Evolutionary conservation across 2,329 filamentous ascomycete species (phyloP), one percentile per base, ranked within the genome.

Genomic region (Diaporthe sp.): DNA sequence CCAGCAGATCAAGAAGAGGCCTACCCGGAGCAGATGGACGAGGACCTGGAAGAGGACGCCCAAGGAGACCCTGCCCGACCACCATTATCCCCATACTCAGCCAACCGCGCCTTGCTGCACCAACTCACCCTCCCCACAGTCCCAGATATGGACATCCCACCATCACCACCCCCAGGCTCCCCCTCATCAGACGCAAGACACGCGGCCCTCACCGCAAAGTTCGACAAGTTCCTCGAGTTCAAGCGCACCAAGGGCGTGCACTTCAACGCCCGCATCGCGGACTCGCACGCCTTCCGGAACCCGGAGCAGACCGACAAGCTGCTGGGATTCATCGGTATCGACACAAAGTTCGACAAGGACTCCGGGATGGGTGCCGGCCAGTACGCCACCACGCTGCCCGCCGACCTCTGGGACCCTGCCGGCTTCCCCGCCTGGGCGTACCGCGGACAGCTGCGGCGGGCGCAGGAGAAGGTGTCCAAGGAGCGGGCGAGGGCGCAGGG

Each of bases 211-310:
- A 92, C 89, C 70, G 88, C 90, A 78, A 95, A 95, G 80, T 93
- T 96, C 79, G 89, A 91, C 77, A 91, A 92, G 76, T 96, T 97
- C 78, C 89, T 96, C 0, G 88, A 91, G 61, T 88, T 96, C n/a
- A 97, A 97, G 85, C 80, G 81, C 51, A 92, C 91, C 80, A 91
- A 93, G 77, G 92, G 92, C 6, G 88, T 92, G 22, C 94, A 97
- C 84, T 96, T 96, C 87, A 96, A 97, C 82, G 87, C 91, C 79
- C 92, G 93, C 77, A 86, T 97, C 12, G 90, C 93, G 49, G 88
- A 89, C 75, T 94, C 92, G 0, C 85, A 90, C 0, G 91, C 93
- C 10, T 85, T 96, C 75, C 90, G 90, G 71, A 96, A 96, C 81
- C 94, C 94, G 3, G 90, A 89, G 57, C 85, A 96, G 72, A 90